Conservation (phyloP, 2,329 filamentous ascomycete species). For the Fusarium albosuccineum region DNA sequence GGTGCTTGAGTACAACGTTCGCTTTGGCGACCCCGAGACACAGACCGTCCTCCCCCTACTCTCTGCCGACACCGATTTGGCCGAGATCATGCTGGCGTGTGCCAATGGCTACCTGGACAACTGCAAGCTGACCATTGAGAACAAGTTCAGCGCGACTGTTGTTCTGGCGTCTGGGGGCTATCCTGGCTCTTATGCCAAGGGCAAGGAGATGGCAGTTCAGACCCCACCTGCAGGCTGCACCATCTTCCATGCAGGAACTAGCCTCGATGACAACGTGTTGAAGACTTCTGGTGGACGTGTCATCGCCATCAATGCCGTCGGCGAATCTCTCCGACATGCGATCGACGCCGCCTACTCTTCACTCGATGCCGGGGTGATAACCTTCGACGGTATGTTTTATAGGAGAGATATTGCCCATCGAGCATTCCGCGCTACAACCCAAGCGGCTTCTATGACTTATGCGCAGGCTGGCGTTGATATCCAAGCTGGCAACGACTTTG, state of each 20-base stretch:
- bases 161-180: slow-evolving; percentile 96
- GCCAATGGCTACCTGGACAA: slow-evolving; percentile 79
- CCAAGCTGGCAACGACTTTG: slow-evolving; percentile 91
- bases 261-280: slow-evolving; percentile 71
- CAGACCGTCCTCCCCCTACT: slow-evolving; percentile 85
- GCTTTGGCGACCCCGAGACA: slow-evolving; percentile 90
- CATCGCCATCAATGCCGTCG: slow-evolving; percentile 88
- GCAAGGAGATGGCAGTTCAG: slow-evolving; percentile 69
- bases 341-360: slow-evolving; percentile 90
- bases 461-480: slow-evolving; percentile 94
- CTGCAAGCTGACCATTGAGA: slow-evolving; percentile 75
- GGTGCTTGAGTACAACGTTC: slow-evolving; percentile 89
- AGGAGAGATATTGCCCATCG: slow-evolving; percentile 92
- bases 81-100: slow-evolving; percentile 87
- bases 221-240: slow-evolving; percentile 63
- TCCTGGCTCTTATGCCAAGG: slow-evolving; percentile 87
- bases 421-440: slow-evolving; percentile 65
- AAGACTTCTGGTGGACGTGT: slow-evolving; percentile 89
- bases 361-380: slow-evolving; percentile 74
- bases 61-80: slow-evolving; percentile 81
- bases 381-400: slow-evolving; percentile 91
- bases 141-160: slow-evolving; percentile 86
- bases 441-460: slow-evolving; percentile 79
- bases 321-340: slow-evolving; percentile 80
- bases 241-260: slow-evolving; percentile 95